phyloP scores from a whole-genome alignment of 2,329 filamentous ascomycete species.

The Pseudopyrenochaeta lycopersici region DNA sequence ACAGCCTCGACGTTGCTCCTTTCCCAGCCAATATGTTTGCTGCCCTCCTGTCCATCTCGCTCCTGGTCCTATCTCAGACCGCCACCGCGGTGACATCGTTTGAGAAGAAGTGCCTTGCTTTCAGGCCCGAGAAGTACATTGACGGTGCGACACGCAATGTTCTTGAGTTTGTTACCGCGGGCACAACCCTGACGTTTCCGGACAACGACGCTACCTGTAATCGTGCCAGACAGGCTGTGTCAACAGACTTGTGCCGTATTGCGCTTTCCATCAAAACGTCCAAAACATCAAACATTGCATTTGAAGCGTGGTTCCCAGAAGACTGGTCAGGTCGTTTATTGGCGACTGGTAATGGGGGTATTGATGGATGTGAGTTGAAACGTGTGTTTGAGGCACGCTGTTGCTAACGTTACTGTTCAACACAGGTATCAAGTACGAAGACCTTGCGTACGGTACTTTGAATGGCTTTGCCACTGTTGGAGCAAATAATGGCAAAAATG shows the following conservation, averaged over 20 bases:
- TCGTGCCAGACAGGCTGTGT: slow-evolving; percentile 45
- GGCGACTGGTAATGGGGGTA: slow-evolving; percentile 53
- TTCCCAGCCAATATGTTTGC: slow-evolving; percentile 7
- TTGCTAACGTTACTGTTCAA: too few species aligned
- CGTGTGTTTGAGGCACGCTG: too few species aligned
- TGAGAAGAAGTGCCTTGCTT: slow-evolving; percentile 26
- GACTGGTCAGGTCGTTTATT: slow-evolving; percentile 52
- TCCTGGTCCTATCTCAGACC: slow-evolving; percentile 5
- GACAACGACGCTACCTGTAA: slow-evolving; percentile 51
- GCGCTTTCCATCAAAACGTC: slow-evolving; percentile 55
- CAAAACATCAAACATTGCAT: slow-evolving; percentile 50
- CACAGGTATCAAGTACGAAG: slow-evolving; percentile 52
- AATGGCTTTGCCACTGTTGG: slow-evolving; percentile 52
- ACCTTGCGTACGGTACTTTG: slow-evolving; percentile 48
- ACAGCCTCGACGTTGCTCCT: neutral
- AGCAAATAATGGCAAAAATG: slow-evolving; percentile 55
- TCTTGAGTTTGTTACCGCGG: slow-evolving; percentile 45
- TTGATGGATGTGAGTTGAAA: slow-evolving; percentile 50
- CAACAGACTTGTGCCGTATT: slow-evolving; percentile 53
- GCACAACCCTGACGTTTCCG: slow-evolving; percentile 50
- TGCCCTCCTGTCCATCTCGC: neutral
- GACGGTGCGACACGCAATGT: slow-evolving; percentile 26
- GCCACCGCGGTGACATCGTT: slow-evolving; percentile 9
- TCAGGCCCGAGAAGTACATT: slow-evolving; percentile 25
- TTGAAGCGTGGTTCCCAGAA: slow-evolving; percentile 51